Evolutionary conservation across 306 rosid species (phyloP).

Genomic region (Sophora flavescens): DNA sequence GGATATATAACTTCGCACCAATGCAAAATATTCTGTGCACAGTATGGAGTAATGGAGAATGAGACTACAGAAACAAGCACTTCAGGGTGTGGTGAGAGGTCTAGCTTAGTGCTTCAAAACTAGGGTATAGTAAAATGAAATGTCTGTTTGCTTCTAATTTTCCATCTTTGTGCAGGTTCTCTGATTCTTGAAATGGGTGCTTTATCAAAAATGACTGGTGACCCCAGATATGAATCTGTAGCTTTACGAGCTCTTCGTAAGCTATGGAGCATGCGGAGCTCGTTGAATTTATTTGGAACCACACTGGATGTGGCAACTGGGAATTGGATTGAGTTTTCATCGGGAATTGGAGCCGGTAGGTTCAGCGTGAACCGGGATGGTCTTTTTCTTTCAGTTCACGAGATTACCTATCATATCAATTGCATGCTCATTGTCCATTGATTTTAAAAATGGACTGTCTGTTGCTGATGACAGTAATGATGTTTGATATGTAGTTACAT

Average conservation of each 20-base stretch:
- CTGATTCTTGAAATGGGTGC: conserved; percentile 99
- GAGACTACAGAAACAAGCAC: conserved; percentile 99
- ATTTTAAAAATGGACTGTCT: conserved; percentile 29
- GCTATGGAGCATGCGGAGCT: conserved; percentile 94
- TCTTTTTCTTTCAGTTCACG: conserved; percentile 26
- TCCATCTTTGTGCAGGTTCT: conserved; percentile 70
- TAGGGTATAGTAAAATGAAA: conserved; percentile 42
- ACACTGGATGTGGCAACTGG: conserved; percentile 88
- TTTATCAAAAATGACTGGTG: conserved; percentile 88
- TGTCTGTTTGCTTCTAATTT: conserved; percentile 48
- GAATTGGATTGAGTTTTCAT: conserved; percentile 88
- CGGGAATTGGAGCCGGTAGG: conserved; percentile 98
- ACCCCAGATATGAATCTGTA: conserved; percentile 79
- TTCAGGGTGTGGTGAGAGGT: conserved; percentile 98
- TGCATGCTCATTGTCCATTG: conserved; percentile 36
- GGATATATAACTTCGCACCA: conserved; percentile 79
- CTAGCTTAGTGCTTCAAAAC: conserved; percentile 59
- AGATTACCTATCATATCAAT: conserved; percentile 25
- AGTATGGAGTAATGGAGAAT: conserved; percentile 96
- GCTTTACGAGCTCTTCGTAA: conserved; percentile 92
- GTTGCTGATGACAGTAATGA: conserved; percentile 13
- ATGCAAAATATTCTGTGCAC: conserved; percentile 88
- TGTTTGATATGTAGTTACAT: conserved; percentile 33
- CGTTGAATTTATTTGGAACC: conserved; percentile 91
- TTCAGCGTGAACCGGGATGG: conserved; percentile 28